phyloP scores from a whole-genome alignment of 768 basidiomycete genomes.

The Termitomyces titanicus region DNA sequence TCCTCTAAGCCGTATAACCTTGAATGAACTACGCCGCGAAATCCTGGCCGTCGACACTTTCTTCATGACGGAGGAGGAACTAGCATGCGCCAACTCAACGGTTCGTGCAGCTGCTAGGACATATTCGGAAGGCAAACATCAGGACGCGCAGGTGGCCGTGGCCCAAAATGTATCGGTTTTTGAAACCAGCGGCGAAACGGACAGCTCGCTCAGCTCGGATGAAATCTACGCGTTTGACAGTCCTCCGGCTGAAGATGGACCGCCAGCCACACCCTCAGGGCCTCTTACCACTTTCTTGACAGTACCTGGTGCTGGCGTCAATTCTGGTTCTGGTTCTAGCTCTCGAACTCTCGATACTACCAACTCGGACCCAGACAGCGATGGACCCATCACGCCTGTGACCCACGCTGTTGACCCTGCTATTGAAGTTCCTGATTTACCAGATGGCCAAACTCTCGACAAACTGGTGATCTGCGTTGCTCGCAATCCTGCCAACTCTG shows the following conservation, averaged over 20 bases:
- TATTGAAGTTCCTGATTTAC: conserved; percentile 40
- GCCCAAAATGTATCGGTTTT: not conserved
- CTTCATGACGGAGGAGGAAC: conserved; percentile 52
- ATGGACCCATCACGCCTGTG: conserved; percentile 47
- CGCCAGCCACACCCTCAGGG: conserved; percentile 8
- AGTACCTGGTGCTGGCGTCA: conserved; percentile 9
- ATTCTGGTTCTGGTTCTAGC: conserved; percentile 9
- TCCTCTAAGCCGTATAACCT: conserved; percentile 55
- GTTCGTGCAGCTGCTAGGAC: conserved; percentile 18
- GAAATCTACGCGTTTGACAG: conserved; percentile 35
- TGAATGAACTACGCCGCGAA: conserved; percentile 55
- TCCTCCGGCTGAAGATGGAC: conserved; percentile 26
- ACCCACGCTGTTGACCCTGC: conserved; percentile 36
- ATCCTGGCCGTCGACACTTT: conserved; percentile 58
- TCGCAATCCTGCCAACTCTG: not conserved
- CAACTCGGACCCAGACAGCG: conserved; percentile 32
- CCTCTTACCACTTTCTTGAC: conserved; percentile 8
- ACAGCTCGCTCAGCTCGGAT: conserved; percentile 26
- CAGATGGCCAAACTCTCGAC: conserved; percentile 33
- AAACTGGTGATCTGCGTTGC: conserved; percentile 13
- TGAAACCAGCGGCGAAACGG: conserved; percentile 10
- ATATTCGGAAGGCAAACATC: conserved; percentile 5
- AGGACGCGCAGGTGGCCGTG: conserved; percentile 1
- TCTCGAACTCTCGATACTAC: conserved; percentile 21
- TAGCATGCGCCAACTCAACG: conserved; percentile 25